These are phyloP conservation scores for Auricularia heimuer DNA, from an alignment of 768 basidiomycete genomes.

Conservation along the genomic window DNA sequence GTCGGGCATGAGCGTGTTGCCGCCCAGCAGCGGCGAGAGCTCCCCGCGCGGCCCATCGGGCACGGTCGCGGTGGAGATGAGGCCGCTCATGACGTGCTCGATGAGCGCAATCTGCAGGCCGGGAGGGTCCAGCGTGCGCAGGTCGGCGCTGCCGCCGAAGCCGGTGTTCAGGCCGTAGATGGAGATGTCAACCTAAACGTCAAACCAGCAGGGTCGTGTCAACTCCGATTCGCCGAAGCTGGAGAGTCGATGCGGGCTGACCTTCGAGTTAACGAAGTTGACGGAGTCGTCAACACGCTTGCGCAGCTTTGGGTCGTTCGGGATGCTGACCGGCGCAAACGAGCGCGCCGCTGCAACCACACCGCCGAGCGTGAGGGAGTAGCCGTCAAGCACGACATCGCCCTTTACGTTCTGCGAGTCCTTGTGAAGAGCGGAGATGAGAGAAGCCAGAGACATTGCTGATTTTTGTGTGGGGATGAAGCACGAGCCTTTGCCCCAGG, in stretches of 20 bases:
- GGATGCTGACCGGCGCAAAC: constrained; percentile 21
- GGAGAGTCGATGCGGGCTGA: not conserved
- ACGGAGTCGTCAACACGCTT: not conserved
- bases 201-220: not conserved
- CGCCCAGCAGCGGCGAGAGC: constrained; percentile 28
- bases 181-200: constrained; percentile 50
- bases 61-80: not conserved
- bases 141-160: constrained; percentile 68
- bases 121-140: constrained; percentile 8
- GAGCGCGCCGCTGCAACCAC: constrained; percentile 67
- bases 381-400: constrained; percentile 52
- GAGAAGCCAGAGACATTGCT: not conserved
- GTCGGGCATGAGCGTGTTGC: constrained; percentile 53
- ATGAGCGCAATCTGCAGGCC: not conserved
- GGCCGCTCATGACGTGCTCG: not conserved
- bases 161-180: constrained; percentile 83
- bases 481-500: too few species aligned
- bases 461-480: too few species aligned
- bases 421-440: not conserved
- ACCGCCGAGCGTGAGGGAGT: constrained; percentile 62
- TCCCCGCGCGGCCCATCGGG: constrained; percentile 80
- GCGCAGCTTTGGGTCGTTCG: not conserved
- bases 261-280: not conserved
- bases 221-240: not conserved
- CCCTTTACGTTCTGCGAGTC: not conserved